Percentiles rank a stretch among this genome's conserved stretches.
phyloP scores from a whole-genome alignment of 2,329 filamentous ascomycete genomes.

The Magnaporthiopsis rhizophila region DNA sequence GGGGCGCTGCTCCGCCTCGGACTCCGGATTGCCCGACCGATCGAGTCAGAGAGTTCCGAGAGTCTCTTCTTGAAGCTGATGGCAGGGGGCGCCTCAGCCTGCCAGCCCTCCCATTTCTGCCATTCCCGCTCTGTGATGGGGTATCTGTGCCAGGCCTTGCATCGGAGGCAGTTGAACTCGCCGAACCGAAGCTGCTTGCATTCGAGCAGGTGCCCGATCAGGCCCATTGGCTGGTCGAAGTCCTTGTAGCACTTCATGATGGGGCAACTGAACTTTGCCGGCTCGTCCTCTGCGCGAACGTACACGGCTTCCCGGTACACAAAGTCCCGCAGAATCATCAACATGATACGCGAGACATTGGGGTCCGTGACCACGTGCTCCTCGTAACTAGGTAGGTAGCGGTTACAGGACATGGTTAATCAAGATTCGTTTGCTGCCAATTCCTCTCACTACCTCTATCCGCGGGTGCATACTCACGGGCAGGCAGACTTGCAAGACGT shows the following conservation, averaged over 20 bases:
- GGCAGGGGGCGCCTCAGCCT: slow-evolving; percentile 10
- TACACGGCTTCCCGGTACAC: slow-evolving; percentile 17
- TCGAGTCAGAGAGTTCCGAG: slow-evolving; percentile 2
- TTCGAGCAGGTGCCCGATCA: slow-evolving; percentile 20
- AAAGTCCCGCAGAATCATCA: slow-evolving; percentile 22
- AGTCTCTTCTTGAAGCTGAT: slow-evolving; percentile 19
- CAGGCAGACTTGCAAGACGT: neutral
- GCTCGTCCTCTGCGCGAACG: slow-evolving; percentile 8
- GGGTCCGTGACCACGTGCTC: slow-evolving; percentile 16
- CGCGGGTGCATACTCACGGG: neutral
- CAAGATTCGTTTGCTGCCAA: neutral
- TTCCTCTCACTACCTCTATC: neutral
- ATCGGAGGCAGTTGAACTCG: slow-evolving; percentile 22
- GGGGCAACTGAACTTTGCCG: slow-evolving; percentile 18
- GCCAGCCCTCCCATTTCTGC: slow-evolving; percentile 20
- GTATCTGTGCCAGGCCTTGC: slow-evolving; percentile 19
- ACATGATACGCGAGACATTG: slow-evolving; percentile 19
- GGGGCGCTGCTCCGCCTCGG: neutral
- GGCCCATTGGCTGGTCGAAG: slow-evolving; percentile 16
- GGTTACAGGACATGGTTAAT: neutral
- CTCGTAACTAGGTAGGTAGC: slow-evolving; percentile 1
- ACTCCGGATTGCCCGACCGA: neutral
- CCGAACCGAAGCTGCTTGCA: slow-evolving; percentile 19
- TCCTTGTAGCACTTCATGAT: slow-evolving; percentile 18
- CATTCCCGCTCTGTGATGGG: slow-evolving; percentile 23